Evolutionary conservation across 2,329 filamentous ascomycete genomes (phyloP).

Genomic region (Arthrocladium fulminans): DNA sequence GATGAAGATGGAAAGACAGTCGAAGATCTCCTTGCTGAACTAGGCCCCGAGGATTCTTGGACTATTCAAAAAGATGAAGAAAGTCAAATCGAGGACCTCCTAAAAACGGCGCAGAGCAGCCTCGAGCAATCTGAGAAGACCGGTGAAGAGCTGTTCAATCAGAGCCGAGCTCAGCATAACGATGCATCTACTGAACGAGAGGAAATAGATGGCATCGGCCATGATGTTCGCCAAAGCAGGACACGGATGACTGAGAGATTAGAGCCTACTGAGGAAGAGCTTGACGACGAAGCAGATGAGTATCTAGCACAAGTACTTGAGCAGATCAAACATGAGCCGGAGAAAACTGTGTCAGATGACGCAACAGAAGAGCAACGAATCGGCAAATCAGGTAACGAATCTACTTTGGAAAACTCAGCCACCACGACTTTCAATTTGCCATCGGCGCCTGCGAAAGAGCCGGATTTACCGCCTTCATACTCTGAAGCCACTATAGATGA

Average conservation of each 20-base stretch:
- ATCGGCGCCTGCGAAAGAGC: slow-evolving; percentile 17
- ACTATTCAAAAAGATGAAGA: slow-evolving; percentile 19
- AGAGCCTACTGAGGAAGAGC: slow-evolving; percentile 8
- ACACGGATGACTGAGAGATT: slow-evolving; percentile 11
- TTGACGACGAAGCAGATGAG: slow-evolving; percentile 4
- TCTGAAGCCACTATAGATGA: slow-evolving; percentile 14
- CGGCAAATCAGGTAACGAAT: not conserved
- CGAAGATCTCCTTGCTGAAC: slow-evolving; percentile 26
- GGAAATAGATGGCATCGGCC: slow-evolving; percentile 19
- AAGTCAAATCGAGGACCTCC: slow-evolving; percentile 22
- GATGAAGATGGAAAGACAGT: slow-evolving; percentile 24
- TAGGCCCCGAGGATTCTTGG: slow-evolving; percentile 25
- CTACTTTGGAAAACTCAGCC: not conserved
- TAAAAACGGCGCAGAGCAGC: slow-evolving; percentile 22
- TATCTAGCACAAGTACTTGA: not conserved
- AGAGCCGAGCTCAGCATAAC: slow-evolving; percentile 4
- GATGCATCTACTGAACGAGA: slow-evolving; percentile 9
- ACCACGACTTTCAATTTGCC: slow-evolving; percentile 12
- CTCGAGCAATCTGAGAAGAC: not conserved
- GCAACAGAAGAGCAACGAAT: not conserved
- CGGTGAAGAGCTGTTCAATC: not conserved
- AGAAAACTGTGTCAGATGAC: not conserved
- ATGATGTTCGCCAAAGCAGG: slow-evolving; percentile 21
- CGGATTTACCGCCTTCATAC: slow-evolving; percentile 10
- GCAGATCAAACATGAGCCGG: slow-evolving; percentile 2